phyloP scores from a whole-genome alignment of 805 yeast species.

The Clavispora fructus region DNA sequence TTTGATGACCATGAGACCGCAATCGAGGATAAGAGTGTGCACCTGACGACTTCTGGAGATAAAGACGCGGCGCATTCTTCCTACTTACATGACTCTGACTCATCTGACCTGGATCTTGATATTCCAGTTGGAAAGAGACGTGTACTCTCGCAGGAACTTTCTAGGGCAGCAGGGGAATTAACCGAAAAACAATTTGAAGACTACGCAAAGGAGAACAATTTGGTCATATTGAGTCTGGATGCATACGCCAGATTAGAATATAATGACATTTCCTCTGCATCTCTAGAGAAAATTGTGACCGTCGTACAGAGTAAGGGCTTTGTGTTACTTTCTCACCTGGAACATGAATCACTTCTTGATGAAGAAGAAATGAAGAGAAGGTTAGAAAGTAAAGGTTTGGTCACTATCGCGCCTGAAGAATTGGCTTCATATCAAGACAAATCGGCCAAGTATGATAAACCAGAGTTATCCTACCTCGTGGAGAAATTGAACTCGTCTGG shows the following conservation, averaged over 20 bases:
- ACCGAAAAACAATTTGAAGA: constrained; percentile 25
- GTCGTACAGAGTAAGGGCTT: constrained; percentile 22
- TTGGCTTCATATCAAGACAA: constrained; percentile 11
- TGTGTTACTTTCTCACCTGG: constrained; percentile 21
- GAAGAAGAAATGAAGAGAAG: constrained; percentile 32
- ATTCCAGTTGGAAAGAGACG: constrained; percentile 5
- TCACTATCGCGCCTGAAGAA: constrained; percentile 25
- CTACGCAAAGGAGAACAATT: constrained; percentile 29
- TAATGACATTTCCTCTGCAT: constrained; percentile 18
- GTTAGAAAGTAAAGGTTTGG: constrained; percentile 27
- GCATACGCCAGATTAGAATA: constrained; percentile 27
- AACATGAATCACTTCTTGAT: constrained; percentile 22
- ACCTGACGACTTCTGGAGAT: not conserved
- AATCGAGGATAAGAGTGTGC: constrained; percentile 1
- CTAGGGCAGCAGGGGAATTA: constrained; percentile 9
- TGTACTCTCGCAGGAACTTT: constrained; percentile 14
- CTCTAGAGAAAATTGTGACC: constrained; percentile 20
- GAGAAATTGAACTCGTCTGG: constrained; percentile 15
- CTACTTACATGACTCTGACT: constrained; percentile 21
- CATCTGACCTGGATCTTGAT: constrained; percentile 20
- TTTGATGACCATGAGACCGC: constrained; percentile 12
- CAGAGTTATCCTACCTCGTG: constrained; percentile 20
- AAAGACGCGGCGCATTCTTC: not conserved
- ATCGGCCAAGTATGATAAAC: constrained; percentile 14
- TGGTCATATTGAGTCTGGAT: constrained; percentile 26